phyloP scores from a whole-genome alignment of 352 stramenopile species.

The Phytophthora podocarpi region DNA sequence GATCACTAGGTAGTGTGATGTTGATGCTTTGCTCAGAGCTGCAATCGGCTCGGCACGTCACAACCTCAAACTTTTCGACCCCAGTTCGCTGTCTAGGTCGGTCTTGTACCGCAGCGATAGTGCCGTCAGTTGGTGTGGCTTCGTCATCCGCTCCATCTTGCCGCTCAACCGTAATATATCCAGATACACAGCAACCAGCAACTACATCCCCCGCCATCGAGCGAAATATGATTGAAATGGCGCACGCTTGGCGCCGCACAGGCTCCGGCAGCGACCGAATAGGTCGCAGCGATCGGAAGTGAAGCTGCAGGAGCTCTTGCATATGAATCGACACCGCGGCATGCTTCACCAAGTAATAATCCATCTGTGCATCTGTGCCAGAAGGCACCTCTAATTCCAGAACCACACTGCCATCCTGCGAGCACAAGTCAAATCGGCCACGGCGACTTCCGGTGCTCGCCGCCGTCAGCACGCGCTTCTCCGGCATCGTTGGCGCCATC shows the following conservation, averaged over 20 bases:
- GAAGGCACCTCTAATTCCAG: constrained; percentile 59
- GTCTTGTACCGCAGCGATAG: background rate
- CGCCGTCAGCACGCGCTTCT: constrained; percentile 43
- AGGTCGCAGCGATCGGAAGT: constrained; percentile 42
- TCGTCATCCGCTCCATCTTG: constrained; percentile 6
- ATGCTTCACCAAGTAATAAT: constrained; percentile 71
- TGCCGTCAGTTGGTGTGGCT: background rate
- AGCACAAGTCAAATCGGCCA: constrained; percentile 56
- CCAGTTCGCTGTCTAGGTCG: constrained; percentile 11
- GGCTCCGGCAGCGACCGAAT: constrained; percentile 20
- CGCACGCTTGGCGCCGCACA: constrained; percentile 16
- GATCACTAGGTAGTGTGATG: constrained; percentile 34
- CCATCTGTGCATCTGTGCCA: constrained; percentile 52
- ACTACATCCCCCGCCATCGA: constrained; percentile 21
- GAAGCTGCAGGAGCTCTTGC: constrained; percentile 53
- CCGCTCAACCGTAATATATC: constrained; percentile 26
- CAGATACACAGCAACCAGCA: background rate
- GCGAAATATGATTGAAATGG: constrained; percentile 42
- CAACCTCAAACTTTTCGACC: constrained; percentile 35
- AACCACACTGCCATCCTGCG: constrained; percentile 52
- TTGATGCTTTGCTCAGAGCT: constrained; percentile 1
- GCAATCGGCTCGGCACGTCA: constrained; percentile 17
- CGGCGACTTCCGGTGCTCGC: constrained; percentile 22
- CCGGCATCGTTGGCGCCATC: constrained; percentile 33
- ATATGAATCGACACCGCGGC: constrained; percentile 44